Conservation (phyloP, 2,329 filamentous ascomycete genomes). For the Endoconidiophora laricicola region DNA sequence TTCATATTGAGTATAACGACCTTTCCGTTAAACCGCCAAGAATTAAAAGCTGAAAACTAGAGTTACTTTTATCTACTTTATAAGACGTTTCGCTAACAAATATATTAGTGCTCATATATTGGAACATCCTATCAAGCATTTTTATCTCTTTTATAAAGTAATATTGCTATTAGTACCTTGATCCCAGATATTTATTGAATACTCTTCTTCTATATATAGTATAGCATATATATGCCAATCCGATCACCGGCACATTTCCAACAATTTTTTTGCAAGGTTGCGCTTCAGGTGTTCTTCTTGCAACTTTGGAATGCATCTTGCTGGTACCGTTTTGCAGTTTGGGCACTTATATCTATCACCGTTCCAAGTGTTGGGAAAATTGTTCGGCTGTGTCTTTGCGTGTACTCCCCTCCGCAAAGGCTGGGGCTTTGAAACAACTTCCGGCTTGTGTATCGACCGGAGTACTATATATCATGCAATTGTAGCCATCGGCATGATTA, state of each 20-base stretch:
- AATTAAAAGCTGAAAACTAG: neutral
- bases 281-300: neutral
- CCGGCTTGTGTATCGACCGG: neutral
- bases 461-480: neutral
- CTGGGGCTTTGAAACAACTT: neutral
- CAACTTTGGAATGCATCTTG: neutral
- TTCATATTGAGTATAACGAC: neutral
- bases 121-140: too few relatives aligned
- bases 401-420: slow-evolving; percentile 1
- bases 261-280: slow-evolving; percentile 5
- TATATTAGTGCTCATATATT: too few relatives aligned
- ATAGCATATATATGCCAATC: neutral
- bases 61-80: neutral
- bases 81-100: too few relatives aligned
- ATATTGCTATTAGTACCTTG: too few relatives aligned
- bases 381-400: neutral
- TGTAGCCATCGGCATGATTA: neutral
- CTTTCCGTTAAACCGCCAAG: neutral
- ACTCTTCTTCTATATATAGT: neutral
- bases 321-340: neutral
- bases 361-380: neutral
- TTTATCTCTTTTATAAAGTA: neutral
- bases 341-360: neutral
- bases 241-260: neutral
- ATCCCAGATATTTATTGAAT: too few relatives aligned